Conservation (phyloP, 495 filamentous ascomycete genomes). For the Collariella sp. region DNA sequence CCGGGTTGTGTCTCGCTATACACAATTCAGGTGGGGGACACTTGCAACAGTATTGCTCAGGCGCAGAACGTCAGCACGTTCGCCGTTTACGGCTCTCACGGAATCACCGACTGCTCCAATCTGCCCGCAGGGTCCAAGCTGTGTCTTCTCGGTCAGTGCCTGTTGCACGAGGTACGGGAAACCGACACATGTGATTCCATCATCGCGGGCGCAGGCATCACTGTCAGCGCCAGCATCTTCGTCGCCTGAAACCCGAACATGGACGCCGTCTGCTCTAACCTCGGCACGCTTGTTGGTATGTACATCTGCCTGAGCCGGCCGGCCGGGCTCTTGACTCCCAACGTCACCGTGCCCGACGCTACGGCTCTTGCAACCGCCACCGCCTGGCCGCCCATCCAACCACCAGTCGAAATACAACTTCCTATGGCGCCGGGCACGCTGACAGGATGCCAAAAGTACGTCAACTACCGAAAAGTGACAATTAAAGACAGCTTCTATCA, state of each 20-base stretch:
- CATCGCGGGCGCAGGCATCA: background rate
- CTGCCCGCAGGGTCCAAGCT: background rate
- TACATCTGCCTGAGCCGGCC: background rate
- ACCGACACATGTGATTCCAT: slow-evolving; percentile 2
- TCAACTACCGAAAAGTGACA: background rate
- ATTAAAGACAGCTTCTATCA: background rate
- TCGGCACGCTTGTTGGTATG: background rate
- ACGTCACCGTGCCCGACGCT: background rate
- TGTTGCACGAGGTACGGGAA: background rate
- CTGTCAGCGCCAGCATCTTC: background rate
- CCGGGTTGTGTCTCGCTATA: background rate
- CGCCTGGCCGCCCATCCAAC: background rate
- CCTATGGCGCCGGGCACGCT: background rate
- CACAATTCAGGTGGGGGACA: background rate
- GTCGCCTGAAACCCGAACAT: slow-evolving; percentile 10
- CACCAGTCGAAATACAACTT: background rate
- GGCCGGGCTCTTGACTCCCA: background rate
- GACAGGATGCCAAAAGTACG: background rate
- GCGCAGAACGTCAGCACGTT: background rate
- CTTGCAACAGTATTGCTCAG: background rate
- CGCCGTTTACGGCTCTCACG: background rate
- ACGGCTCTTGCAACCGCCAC: background rate
- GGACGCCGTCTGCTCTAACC: slow-evolving; percentile 1
- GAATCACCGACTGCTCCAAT: background rate
- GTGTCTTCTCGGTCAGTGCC: background rate